These are phyloP conservation scores for Pilasporangium apinafurcum DNA, from an alignment of 352 stramenopile species.

Conservation along the genomic window DNA sequence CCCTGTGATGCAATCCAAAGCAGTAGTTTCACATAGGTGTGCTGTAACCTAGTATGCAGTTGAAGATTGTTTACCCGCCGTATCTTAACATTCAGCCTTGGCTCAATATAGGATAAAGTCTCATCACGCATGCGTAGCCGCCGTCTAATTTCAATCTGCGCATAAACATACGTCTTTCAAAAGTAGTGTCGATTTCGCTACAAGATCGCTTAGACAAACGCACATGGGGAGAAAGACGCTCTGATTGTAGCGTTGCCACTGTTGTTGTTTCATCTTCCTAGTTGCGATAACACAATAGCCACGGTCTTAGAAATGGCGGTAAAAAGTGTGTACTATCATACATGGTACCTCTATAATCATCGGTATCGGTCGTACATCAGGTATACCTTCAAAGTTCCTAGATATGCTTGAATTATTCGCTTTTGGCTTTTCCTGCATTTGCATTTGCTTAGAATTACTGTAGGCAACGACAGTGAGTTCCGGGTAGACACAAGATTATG, in stretches of 20 bases:
- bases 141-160: conserved; percentile 9
- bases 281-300: no score
- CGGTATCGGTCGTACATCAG: conserved; percentile 1
- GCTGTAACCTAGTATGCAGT: not conserved
- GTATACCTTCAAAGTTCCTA: not conserved
- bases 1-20: conserved; percentile 21
- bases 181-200: no score
- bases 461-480: no score
- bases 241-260: not conserved
- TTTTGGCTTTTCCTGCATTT: not conserved
- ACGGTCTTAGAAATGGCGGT: no score
- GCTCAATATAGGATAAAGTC: conserved; percentile 44
- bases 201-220: no score
- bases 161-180: not conserved
- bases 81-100: conserved; percentile 58
- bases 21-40: not conserved
- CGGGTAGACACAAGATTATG: no score
- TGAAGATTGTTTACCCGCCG: conserved; percentile 24
- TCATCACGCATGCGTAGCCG: conserved; percentile 33
- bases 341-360: conserved; percentile 4
- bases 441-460: no score
- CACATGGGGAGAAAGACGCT: conserved; percentile 5
- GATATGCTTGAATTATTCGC: not conserved
- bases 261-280: conserved; percentile 7
- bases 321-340: no score